phyloP scores from a whole-genome alignment of 2,329 filamentous ascomycete genomes.

The Hypoxylon sp. region DNA sequence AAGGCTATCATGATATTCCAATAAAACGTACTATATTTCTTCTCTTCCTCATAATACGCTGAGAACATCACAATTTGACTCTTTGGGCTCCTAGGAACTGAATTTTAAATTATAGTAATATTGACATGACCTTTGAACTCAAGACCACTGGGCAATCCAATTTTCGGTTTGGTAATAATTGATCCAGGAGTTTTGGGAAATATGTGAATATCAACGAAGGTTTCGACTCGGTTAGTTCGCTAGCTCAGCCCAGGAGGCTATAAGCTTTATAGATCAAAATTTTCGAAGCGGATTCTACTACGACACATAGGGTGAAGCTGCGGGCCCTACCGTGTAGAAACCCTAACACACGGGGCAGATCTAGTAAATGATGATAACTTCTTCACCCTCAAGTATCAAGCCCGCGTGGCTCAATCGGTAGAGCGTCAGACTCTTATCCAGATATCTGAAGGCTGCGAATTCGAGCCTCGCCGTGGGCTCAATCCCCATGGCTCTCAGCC shows the following conservation, averaged over 20 bases:
- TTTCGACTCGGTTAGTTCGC: neutral
- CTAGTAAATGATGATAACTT: neutral
- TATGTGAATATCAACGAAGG: neutral
- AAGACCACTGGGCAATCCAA: too few species aligned
- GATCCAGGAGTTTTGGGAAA: too few species aligned
- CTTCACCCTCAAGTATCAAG: neutral
- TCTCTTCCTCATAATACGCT: too few species aligned
- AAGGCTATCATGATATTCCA: neutral
- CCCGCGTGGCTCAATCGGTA: constrained; percentile 71
- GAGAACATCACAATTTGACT: neutral
- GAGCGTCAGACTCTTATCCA: constrained; percentile 75
- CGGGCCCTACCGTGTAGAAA: neutral
- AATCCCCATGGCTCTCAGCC: constrained; percentile 30
- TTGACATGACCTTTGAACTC: too few species aligned
- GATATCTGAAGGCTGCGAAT: constrained; percentile 54
- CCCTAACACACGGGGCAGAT: neutral
- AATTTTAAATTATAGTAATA: too few species aligned
- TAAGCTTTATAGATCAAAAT: neutral
- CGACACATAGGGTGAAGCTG: constrained; percentile 4
- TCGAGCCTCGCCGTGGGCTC: constrained; percentile 39
- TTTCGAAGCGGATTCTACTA: constrained; percentile 18
- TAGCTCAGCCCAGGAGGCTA: neutral
- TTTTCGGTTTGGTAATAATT: too few species aligned
- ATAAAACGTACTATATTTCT: neutral
- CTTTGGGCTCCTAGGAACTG: neutral